Evolutionary conservation across 305 asterid species (phyloP).

Genomic region (Petunia hybrid): DNA sequence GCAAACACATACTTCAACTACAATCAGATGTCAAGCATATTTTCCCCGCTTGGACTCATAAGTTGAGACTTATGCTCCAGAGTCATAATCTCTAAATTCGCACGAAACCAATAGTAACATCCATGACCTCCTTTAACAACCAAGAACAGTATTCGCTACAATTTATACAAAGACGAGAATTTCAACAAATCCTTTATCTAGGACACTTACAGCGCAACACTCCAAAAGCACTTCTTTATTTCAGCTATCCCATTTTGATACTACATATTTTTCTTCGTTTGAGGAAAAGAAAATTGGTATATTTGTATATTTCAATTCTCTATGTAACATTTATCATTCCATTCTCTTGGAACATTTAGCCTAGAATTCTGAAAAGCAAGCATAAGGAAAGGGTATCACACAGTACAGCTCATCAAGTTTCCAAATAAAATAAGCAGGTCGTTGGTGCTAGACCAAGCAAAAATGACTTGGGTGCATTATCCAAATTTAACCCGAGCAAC

Average conservation of each 20-base stretch:
- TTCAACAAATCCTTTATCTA: not conserved
- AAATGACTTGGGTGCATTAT: not conserved
- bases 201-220: not conserved
- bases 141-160: not conserved
- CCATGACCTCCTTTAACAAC: not conserved
- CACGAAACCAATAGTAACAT: not conserved
- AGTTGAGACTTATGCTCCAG: conserved; percentile 8
- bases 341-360: not conserved
- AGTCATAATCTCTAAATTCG: not conserved
- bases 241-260: not conserved
- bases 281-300: too few species aligned
- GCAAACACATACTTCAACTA: not conserved
- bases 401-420: conserved; percentile 11
- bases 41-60: not conserved
- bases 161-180: not conserved
- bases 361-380: not conserved
- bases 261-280: too few species aligned
- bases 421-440: not conserved
- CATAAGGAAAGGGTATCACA: not conserved
- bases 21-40: not conserved
- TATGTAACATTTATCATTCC: conserved; percentile 6
- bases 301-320: not conserved
- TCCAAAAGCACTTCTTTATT: not conserved
- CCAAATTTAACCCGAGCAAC: not conserved
- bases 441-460: conserved; percentile 1